Evolutionary conservation across 768 basidiomycete genomes (phyloP).

Genomic region (Hortiboletus campestris): DNA sequence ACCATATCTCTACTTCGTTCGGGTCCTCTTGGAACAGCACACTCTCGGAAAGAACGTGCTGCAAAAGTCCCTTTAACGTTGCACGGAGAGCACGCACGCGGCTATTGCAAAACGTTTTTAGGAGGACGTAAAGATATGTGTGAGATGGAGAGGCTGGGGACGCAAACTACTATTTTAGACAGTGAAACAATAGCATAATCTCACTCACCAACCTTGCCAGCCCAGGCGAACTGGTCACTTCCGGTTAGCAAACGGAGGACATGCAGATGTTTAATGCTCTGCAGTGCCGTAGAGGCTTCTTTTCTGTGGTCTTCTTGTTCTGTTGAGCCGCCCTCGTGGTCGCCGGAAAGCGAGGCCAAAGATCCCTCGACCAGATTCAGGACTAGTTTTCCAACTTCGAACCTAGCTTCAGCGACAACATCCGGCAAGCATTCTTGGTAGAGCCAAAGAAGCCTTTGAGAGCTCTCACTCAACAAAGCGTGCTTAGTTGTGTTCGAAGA

Average conservation of each 20-base stretch:
- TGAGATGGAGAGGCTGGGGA: constrained; percentile 45
- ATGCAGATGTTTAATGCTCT: constrained; percentile 72
- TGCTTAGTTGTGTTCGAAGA: constrained; percentile 40
- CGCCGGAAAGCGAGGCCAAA: constrained; percentile 15
- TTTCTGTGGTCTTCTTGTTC: constrained; percentile 13
- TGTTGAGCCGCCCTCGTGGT: neutral
- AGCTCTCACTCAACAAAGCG: constrained; percentile 73
- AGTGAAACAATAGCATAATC: neutral
- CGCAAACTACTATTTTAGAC: neutral
- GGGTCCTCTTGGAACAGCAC: constrained; percentile 79
- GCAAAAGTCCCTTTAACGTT: constrained; percentile 52
- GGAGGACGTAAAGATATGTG: constrained; percentile 70
- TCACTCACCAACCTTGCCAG: constrained; percentile 63
- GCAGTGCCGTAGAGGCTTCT: constrained; percentile 31
- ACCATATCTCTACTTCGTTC: constrained; percentile 72
- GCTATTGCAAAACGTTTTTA: constrained; percentile 58
- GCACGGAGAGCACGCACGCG: constrained; percentile 51
- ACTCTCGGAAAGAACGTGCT: constrained; percentile 63
- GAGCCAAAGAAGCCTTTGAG: constrained; percentile 78
- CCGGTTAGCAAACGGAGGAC: constrained; percentile 70
- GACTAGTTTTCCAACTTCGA: constrained; percentile 83
- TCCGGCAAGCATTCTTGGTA: constrained; percentile 79
- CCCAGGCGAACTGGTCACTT: constrained; percentile 80
- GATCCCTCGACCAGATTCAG: constrained; percentile 42
- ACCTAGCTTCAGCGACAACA: constrained; percentile 73